Conservation (phyloP, 257 asterid genomes). For the Capsicum rhomboideum region DNA sequence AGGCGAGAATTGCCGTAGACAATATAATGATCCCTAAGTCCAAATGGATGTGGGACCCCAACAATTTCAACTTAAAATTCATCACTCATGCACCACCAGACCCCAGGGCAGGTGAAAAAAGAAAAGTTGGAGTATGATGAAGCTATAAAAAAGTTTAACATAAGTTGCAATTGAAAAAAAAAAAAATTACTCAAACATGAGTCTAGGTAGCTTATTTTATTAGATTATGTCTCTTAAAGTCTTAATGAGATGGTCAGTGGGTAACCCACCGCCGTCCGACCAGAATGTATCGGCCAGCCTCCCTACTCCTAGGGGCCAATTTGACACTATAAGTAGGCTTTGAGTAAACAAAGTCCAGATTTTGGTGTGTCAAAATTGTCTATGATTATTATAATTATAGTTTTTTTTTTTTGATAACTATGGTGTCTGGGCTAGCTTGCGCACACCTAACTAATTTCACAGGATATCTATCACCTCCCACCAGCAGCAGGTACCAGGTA, state of each 20-base stretch:
- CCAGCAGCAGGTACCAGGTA: too few relatives aligned
- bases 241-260: not conserved
- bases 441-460: too few relatives aligned
- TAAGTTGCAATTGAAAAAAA: not conserved
- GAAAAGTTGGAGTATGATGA: not conserved
- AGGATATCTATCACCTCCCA: too few relatives aligned
- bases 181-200: not conserved
- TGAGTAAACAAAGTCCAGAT: not conserved
- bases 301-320: conserved; percentile 7
- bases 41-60: not conserved
- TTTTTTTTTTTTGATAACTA: too few relatives aligned
- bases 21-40: not conserved
- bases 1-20: not conserved
- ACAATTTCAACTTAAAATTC: not conserved
- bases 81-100: not conserved
- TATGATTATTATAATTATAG: too few relatives aligned
- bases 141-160: not conserved
- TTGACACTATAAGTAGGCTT: not conserved
- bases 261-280: conserved; percentile 7
- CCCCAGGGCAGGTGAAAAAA: not conserved
- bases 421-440: too few relatives aligned
- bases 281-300: not conserved
- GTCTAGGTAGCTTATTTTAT: not conserved
- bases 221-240: not conserved
- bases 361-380: not conserved